Percentiles rank a stretch among this genome's conserved stretches.
These are phyloP conservation scores for Dendrobium officinale DNA, from an alignment of 106 monocot genomes.

Conservation along the genomic window DNA sequence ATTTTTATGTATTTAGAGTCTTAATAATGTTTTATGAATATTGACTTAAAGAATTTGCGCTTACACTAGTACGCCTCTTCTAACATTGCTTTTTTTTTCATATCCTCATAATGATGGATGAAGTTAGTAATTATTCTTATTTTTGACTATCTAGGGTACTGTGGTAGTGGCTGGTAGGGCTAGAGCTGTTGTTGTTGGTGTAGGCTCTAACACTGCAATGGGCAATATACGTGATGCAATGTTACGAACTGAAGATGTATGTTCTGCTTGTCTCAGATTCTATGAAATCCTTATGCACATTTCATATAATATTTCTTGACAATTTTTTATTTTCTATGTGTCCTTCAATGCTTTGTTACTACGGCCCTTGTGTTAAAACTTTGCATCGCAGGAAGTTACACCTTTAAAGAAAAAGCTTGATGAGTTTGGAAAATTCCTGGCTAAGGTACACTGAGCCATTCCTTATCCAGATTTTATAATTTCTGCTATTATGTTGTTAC, in stretches of 20 bases:
- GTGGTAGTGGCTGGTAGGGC: slow-evolving; percentile 97
- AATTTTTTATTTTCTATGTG: not conserved
- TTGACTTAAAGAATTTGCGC: not conserved
- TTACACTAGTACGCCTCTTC: not conserved
- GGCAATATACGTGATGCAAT: slow-evolving; percentile 99
- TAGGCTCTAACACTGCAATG: slow-evolving; percentile 98
- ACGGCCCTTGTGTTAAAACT: not conserved
- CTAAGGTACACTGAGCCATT: slow-evolving; percentile 51
- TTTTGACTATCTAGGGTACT: slow-evolving; percentile 61
- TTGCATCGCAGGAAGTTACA: slow-evolving; percentile 68
- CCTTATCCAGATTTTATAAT: not conserved
- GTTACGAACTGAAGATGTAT: slow-evolving; percentile 93
- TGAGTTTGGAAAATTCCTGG: slow-evolving; percentile 97
- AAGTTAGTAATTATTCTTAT: not conserved
- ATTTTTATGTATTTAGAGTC: not conserved
- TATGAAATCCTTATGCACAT: not conserved
- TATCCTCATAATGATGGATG: not conserved
- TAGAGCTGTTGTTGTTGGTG: slow-evolving; percentile 90
- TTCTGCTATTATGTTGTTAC: not conserved
- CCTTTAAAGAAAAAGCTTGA: slow-evolving; percentile 99
- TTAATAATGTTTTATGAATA: not conserved
- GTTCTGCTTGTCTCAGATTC: slow-evolving; percentile 8
- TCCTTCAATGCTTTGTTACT: slow-evolving; percentile 5
- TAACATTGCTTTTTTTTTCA: not conserved
- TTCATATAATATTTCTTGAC: not conserved